Percentiles rank a stretch among this genome's conserved stretches.
Conservation (phyloP, 202 grass and related monocot species). For the Schoenoplectus tabernaemontani region DNA sequence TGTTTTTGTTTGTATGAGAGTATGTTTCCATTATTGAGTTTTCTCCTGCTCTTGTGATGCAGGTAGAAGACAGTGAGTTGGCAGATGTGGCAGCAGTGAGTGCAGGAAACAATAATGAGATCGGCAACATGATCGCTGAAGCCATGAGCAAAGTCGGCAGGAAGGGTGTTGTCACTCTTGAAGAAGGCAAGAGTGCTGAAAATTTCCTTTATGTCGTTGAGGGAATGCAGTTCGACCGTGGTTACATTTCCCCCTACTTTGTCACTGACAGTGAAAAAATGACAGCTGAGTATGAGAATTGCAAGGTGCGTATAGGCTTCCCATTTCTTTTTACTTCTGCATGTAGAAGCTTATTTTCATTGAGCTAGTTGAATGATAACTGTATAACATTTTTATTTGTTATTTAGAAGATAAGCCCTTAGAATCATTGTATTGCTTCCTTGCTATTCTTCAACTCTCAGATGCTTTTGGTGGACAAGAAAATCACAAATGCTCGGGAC, state of each 20-base stretch:
- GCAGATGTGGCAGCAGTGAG: slow-evolving; percentile 94
- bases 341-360: not conserved
- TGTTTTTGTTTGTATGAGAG: not conserved
- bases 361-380: not conserved
- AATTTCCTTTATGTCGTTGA: slow-evolving; percentile 96
- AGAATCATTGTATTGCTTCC: not conserved
- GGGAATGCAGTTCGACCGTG: slow-evolving; percentile 99
- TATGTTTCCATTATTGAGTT: not conserved
- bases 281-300: slow-evolving; percentile 90
- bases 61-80: slow-evolving; percentile 98
- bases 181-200: slow-evolving; percentile 95
- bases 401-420: not conserved
- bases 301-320: slow-evolving; percentile 47
- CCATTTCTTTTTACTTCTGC: not conserved
- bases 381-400: not conserved
- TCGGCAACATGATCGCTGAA: slow-evolving; percentile 98
- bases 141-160: slow-evolving; percentile 98
- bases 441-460: slow-evolving; percentile 24
- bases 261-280: slow-evolving; percentile 99
- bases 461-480: slow-evolving; percentile 95
- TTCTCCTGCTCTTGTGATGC: not conserved
- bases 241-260: slow-evolving; percentile 98
- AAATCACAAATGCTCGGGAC: slow-evolving; percentile 90
- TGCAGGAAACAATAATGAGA: slow-evolving; percentile 96
- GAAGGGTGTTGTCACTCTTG: slow-evolving; percentile 97